Evolutionary conservation across 352 stramenopile genomes (phyloP), one percentile per base, ranked within the genome.

Genomic region (Plasmopara muralis): DNA sequence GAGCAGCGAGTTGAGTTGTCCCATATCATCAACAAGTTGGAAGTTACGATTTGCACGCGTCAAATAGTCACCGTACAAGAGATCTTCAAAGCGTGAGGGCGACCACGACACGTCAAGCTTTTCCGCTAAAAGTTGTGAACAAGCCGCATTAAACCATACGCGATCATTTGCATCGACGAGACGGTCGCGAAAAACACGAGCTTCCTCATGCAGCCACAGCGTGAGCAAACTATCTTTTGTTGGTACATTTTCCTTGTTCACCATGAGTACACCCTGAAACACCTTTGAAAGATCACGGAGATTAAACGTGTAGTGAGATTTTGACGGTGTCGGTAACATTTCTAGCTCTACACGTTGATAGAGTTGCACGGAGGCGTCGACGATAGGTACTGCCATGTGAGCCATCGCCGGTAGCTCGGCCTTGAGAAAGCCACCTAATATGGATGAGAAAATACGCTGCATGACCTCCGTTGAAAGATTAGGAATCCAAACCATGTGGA

Each of bases 281-380:
- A 97, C 85, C 53, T 96, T 96, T 9, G 79, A 94, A 12, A 97
- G 64, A 67, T 97, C 90, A 6, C 91, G 82, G 30, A 97, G 67
- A 50, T 97, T 97, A 67, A 97, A 97, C 6, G 91, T 97, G 57
- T 97, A 97, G 56, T 97, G 84, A 5, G 84, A 96, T 66, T 95
- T 95, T 15, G 74, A 88, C 4, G 89, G 89, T 5, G 89, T 97
- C 13, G 89, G 89, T 10, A 96, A 65, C 78, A 97, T 80, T 37
- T 95, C 85, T 8, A 85, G 47, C 43, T 96, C 83, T 1, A 97
- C 88, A 8, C 72, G 73, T 34, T 95, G 75, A 47, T 97, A 97
- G 2, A 97, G 59, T 41, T 84, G 55, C 18, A 98, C 79, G 0
- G 86, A 96, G 13, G 85, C 87, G 34, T 78, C 71, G 2, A 97